Evolutionary conservation across 441 rosid species (phyloP), one percentile per base, ranked within the genome.

Genomic region (Gossypium lobatum): DNA sequence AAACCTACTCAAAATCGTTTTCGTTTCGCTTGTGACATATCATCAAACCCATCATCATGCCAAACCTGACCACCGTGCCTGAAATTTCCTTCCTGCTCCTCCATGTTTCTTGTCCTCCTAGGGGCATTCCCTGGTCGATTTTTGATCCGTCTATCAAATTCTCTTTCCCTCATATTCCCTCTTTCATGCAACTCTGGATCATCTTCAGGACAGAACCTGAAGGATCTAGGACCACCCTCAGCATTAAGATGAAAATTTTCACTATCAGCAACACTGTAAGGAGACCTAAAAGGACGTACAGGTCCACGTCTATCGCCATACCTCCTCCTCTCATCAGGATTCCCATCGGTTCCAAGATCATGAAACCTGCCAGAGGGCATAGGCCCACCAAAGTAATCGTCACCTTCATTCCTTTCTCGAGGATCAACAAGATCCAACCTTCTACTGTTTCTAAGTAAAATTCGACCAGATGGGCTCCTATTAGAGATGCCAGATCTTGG

Each of bases 281-380:
- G 75, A 73, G 84, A 82, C 80, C 92, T 85, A 82, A 90, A 90
- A 48, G 88, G 80, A 34, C 67, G 88, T 21, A 81, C 72, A 80
- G 84, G 91, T 73, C 84, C 92, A 57, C 84, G 88, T 76, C 93
- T 87, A 80, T 86, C 91, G 42, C 83, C 87, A 75, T 87, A 83
- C 69, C 91, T 83, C 77, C 97, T 89, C 69, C 93, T 87, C 74
- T 88, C 95, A 64, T 83, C 91, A 39, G 71, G 76, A 81, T 87
- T 81, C 68, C 81, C 93, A 73, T 89, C 93, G 70, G 74, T 82
- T 70, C 85, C 88, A 54, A 84, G 77, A 70, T 88, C 92, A 76
- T 83, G 83, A 82, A 87, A 91, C 64, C 90, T 84, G 42, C 85
- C 87, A 83, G 96, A 79, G 73, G 82, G 85, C 82, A 78, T 46